Percentiles rank a stretch among this genome's conserved stretches.
These are phyloP conservation scores for Halophytophthora batemanensis DNA, from an alignment of 352 stramenopile genomes.

Conservation along the genomic window DNA sequence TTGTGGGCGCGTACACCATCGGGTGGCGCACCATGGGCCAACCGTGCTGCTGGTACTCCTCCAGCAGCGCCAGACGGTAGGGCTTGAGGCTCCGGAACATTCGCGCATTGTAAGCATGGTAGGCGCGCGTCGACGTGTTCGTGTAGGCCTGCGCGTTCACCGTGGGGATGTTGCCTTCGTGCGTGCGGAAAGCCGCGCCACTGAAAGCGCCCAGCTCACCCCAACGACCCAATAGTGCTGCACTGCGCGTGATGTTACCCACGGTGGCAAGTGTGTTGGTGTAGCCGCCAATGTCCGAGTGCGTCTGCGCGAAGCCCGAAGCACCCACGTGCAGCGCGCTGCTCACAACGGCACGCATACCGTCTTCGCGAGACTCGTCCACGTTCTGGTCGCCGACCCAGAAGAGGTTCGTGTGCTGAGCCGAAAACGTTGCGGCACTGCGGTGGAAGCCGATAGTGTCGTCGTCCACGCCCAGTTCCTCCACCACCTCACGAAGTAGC, in stretches of 20 bases:
- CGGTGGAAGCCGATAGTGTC: slow-evolving; percentile 28
- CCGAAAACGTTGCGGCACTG: slow-evolving; percentile 24
- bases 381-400: slow-evolving; percentile 31
- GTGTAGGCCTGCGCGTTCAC: slow-evolving; percentile 29
- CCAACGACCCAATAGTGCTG: slow-evolving; percentile 22
- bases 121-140: slow-evolving; percentile 15
- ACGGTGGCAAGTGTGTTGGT: slow-evolving; percentile 22
- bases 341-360: slow-evolving; percentile 24
- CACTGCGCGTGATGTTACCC: slow-evolving; percentile 23
- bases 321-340: slow-evolving; percentile 21
- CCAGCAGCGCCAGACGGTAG: slow-evolving; percentile 18
- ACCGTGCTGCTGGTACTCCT: slow-evolving; percentile 18
- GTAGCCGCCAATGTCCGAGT: slow-evolving; percentile 26
- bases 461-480: slow-evolving; percentile 19
- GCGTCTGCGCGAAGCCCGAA: slow-evolving; percentile 21
- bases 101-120: slow-evolving; percentile 23
- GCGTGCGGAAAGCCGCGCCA: slow-evolving; percentile 22
- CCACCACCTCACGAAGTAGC: slow-evolving; percentile 18
- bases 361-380: slow-evolving; percentile 21
- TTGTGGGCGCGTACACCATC: slow-evolving; percentile 21
- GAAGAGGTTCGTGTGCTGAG: slow-evolving; percentile 26
- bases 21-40: slow-evolving; percentile 24
- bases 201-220: slow-evolving; percentile 24
- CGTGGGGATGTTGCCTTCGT: slow-evolving; percentile 27
- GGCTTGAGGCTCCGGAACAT: slow-evolving; percentile 26